Conservation (phyloP, 257 asterid species). For the Solanum pimpinellifolium region DNA sequence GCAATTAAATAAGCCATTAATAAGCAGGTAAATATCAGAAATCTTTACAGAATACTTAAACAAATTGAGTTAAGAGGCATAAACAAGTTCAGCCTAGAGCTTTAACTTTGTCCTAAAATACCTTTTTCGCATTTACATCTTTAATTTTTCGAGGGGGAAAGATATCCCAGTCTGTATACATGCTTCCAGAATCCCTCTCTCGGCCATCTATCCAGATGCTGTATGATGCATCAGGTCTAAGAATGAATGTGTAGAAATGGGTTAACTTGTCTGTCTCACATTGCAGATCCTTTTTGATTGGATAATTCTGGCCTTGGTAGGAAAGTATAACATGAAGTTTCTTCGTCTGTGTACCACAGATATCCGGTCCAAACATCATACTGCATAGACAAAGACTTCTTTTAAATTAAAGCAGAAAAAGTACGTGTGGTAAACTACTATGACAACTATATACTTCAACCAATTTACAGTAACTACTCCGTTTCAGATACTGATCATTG, state of each 20-base stretch:
- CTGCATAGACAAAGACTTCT: conserved; percentile 32
- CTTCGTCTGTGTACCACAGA: conserved; percentile 68
- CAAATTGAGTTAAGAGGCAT: background rate
- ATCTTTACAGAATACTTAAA: background rate
- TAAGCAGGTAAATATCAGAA: background rate
- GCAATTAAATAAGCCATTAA: background rate
- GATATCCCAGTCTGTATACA: conserved; percentile 21
- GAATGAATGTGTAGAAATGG: conserved; percentile 31
- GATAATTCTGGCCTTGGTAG: conserved; percentile 27
- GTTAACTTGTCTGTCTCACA: conserved; percentile 35
- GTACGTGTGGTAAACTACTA: background rate
- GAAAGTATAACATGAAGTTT: conserved; percentile 27
- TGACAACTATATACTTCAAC: background rate
- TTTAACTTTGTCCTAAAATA: background rate
- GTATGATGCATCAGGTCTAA: conserved; percentile 31
- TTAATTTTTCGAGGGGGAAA: conserved; percentile 16
- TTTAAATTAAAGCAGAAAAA: background rate
- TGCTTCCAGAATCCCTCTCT: conserved; percentile 17
- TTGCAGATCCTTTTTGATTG: conserved; percentile 18
- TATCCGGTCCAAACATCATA: conserved; percentile 94
- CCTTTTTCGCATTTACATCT: conserved; percentile 17
- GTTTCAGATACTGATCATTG: background rate
- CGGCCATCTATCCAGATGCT: conserved; percentile 8
- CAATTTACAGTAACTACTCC: background rate
- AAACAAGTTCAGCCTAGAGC: background rate